Conservation (phyloP, 495 filamentous ascomycete species). For the Aspergillus campestris region DNA sequence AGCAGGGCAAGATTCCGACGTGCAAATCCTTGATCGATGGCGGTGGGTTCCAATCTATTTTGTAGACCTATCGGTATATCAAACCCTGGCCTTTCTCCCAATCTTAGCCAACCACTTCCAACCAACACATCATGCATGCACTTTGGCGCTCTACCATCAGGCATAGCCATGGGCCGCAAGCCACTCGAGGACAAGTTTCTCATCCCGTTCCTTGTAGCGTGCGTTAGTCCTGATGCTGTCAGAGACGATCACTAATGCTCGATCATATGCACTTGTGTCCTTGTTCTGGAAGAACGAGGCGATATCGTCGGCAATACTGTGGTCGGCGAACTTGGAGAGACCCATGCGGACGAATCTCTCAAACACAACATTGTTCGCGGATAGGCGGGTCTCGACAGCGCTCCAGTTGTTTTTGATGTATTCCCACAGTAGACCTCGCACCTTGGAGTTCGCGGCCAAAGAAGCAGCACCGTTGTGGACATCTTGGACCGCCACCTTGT, state of each 20-base stretch:
- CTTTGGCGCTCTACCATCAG: slow-evolving; percentile 11
- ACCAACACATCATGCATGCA: no score
- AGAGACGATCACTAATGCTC: slow-evolving; percentile 65
- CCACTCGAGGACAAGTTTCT: slow-evolving; percentile 61
- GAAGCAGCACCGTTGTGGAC: slow-evolving; percentile 69
- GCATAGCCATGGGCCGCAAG: slow-evolving; percentile 54
- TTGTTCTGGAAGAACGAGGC: slow-evolving; percentile 73
- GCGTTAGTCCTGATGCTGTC: slow-evolving; percentile 75
- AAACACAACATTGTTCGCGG: slow-evolving; percentile 73
- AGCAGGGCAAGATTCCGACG: no score
- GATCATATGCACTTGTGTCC: slow-evolving; percentile 71
- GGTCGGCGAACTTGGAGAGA: slow-evolving; percentile 67
- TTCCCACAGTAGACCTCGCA: slow-evolving; percentile 66
- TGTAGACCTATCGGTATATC: no score
- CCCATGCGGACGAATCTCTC: slow-evolving; percentile 77
- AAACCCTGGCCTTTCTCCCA: no score
- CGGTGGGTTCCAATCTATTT: no score
- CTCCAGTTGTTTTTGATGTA: slow-evolving; percentile 78
- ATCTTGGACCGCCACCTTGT: slow-evolving; percentile 70
- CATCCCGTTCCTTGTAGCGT: slow-evolving; percentile 67
- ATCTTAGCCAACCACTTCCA: no score
- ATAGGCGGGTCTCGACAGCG: slow-evolving; percentile 55
- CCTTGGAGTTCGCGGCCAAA: slow-evolving; percentile 61
- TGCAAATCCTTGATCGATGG: no score
- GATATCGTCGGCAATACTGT: slow-evolving; percentile 65